Evolutionary conservation across 2,329 filamentous ascomycete genomes (phyloP).

Genomic region (Cladobotryum mycophilum): DNA sequence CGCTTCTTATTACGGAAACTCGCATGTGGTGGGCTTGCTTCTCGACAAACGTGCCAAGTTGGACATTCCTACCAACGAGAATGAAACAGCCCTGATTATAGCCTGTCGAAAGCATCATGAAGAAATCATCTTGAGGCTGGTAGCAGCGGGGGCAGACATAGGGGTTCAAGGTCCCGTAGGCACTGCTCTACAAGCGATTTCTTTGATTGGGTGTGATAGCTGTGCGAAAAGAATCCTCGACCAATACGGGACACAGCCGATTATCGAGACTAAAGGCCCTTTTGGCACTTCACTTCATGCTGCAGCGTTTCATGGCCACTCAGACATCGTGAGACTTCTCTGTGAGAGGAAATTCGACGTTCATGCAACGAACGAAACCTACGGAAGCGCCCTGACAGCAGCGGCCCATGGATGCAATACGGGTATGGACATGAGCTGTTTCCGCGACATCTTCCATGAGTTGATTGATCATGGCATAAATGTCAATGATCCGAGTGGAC

Average conservation of each 20-base stretch:
- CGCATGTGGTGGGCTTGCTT: too few species aligned
- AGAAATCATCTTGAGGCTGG: neutral
- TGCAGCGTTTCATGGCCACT: constrained; percentile 1
- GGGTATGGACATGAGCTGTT: too few species aligned
- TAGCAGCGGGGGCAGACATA: neutral
- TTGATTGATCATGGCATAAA: too few species aligned
- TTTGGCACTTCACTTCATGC: constrained; percentile 4
- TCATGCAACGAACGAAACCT: neutral
- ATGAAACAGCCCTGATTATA: neutral
- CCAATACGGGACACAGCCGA: too few species aligned
- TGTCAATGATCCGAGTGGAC: too few species aligned
- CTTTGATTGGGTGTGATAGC: neutral
- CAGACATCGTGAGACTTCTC: neutral
- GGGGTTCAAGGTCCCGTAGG: neutral
- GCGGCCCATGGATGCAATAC: neutral
- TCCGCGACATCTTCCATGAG: too few species aligned
- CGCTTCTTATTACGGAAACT: too few species aligned
- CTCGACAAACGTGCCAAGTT: too few species aligned
- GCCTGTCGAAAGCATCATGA: constrained; percentile 4
- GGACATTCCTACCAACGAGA: neutral
- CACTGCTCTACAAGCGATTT: constrained; percentile 1
- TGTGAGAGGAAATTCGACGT: neutral
- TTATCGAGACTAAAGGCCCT: neutral
- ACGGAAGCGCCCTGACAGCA: neutral
- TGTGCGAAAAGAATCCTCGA: neutral